These are phyloP conservation scores for Jatropha curcas DNA, from an alignment of 345 rosid genomes.

Conservation along the genomic window DNA sequence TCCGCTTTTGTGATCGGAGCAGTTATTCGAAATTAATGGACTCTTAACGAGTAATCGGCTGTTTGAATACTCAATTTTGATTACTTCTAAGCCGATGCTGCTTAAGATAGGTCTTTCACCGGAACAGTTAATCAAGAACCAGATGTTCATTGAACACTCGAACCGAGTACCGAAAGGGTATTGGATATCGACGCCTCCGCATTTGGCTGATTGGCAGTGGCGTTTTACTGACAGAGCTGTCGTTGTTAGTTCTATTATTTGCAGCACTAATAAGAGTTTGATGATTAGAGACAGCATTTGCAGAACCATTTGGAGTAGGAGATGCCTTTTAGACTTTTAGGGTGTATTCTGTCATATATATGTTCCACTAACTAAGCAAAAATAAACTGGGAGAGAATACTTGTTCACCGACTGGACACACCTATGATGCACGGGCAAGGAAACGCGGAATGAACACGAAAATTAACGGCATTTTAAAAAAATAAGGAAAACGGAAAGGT, in stretches of 20 bases:
- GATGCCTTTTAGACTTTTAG: too few species aligned
- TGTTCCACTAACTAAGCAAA: too few species aligned
- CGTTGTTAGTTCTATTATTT: background rate
- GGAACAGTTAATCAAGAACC: background rate
- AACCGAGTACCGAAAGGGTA: constrained; percentile 4
- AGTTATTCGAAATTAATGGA: background rate
- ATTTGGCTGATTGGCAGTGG: background rate
- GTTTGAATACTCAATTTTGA: background rate
- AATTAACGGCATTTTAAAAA: too few species aligned
- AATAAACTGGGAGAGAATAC: too few species aligned
- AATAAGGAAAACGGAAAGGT: too few species aligned
- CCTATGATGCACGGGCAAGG: too few species aligned
- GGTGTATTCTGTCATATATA: too few species aligned
- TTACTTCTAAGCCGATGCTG: background rate
- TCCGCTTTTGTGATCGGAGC: background rate
- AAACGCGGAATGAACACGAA: too few species aligned
- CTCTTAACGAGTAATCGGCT: background rate
- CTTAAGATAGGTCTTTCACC: background rate
- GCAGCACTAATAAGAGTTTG: background rate
- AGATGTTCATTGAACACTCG: background rate
- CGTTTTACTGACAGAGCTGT: background rate
- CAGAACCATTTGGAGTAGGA: background rate
- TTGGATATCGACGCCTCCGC: constrained; percentile 3
- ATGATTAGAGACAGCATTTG: background rate
- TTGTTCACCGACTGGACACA: too few species aligned